Conservation (phyloP, 495 filamentous ascomycete species). For the Penicillium taxi region DNA sequence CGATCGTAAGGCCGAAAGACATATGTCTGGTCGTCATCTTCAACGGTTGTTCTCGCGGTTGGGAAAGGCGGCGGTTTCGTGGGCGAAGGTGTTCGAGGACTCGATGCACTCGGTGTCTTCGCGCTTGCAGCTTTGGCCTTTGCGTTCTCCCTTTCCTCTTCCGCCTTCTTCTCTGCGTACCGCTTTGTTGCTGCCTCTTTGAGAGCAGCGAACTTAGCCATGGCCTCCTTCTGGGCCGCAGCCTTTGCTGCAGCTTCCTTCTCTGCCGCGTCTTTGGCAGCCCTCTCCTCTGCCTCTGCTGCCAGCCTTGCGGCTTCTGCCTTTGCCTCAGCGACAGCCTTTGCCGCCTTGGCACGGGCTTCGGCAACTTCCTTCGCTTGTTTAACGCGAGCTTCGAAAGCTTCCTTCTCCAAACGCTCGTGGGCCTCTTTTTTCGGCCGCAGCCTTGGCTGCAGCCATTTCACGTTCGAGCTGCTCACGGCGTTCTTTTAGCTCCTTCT, state of each 20-base stretch:
- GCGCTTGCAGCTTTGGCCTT: slow-evolving; percentile 18
- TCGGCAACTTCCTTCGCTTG: slow-evolving; percentile 31
- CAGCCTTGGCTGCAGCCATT: slow-evolving; percentile 39
- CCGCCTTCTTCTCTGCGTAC: slow-evolving; percentile 41
- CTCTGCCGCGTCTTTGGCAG: slow-evolving; percentile 36
- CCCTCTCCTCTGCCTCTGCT: slow-evolving; percentile 31
- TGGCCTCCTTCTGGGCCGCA: slow-evolving; percentile 39
- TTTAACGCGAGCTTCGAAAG: slow-evolving; percentile 25
- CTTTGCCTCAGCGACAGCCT: slow-evolving; percentile 23
- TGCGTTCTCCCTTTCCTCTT: slow-evolving; percentile 30
- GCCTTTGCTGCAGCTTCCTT: slow-evolving; percentile 40
- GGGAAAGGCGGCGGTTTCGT: slow-evolving; percentile 48
- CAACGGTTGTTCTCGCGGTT: slow-evolving; percentile 58
- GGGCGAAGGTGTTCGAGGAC: slow-evolving; percentile 41
- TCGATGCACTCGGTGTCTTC: slow-evolving; percentile 20
- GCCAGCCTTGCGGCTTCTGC: slow-evolving; percentile 32
- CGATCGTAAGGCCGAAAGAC: slow-evolving; percentile 81
- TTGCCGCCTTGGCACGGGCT: slow-evolving; percentile 15
- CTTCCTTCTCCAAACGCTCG: slow-evolving; percentile 34
- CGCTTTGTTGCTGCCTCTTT: slow-evolving; percentile 40
- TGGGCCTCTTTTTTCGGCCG: slow-evolving; percentile 38
- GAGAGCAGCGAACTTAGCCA: slow-evolving; percentile 38
- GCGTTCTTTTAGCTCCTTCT: slow-evolving; percentile 40
- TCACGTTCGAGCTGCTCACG: slow-evolving; percentile 44
- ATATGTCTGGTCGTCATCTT: slow-evolving; percentile 57